Evolutionary conservation across 306 rosid genomes (phyloP), one percentile per base, ranked within the genome.

Genomic region (Leucaena leucocephala): DNA sequence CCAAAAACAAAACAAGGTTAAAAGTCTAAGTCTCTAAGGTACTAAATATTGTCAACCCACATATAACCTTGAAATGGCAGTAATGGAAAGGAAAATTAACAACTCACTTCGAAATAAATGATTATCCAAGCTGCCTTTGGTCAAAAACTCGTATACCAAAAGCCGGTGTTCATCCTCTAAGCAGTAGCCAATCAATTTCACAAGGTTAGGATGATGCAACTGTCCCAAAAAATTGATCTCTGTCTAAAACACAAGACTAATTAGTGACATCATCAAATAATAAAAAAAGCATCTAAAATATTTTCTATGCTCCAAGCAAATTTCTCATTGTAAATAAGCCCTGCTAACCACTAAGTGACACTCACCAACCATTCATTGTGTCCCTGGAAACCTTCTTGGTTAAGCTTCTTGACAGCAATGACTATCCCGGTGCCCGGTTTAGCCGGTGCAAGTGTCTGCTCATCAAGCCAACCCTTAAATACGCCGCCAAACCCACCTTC

Each of bases 301-400:
- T 36, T 19, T 64, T 68, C 74, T 45, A 78, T n/a, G 64, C 44
- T 45, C 70, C 12, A n/a, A 63, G 49, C 62, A 49, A 78, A 71
- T 76, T 58, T 72, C 59, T 15, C 35, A 36, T 8, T 42, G 48
- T 36, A 72, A 40, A 69, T 72, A 80, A 61, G 27, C 27, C 27
- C 27, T 27, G 10, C 71, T 13, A 76, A 78, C 50, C 59, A 7
- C 69, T 13, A 78, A 78, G 78, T 70, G 68, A 79, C 15, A 90
- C 99, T 91, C 87, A 95, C 99, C 98, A 96, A 70, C 99, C 99
- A 96, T 83, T 96, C 99, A 84, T 85, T 90, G 90, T 96, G 99
- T 78, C 99, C 99, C 82, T 96, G 99, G 4, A 82, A 76, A 81
- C 99, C 91, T 84, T 96, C 99, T 84, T 91, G 99, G 86, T 96